phyloP scores from a whole-genome alignment of 805 yeast species.

The Pichia nanzhaoensis region DNA sequence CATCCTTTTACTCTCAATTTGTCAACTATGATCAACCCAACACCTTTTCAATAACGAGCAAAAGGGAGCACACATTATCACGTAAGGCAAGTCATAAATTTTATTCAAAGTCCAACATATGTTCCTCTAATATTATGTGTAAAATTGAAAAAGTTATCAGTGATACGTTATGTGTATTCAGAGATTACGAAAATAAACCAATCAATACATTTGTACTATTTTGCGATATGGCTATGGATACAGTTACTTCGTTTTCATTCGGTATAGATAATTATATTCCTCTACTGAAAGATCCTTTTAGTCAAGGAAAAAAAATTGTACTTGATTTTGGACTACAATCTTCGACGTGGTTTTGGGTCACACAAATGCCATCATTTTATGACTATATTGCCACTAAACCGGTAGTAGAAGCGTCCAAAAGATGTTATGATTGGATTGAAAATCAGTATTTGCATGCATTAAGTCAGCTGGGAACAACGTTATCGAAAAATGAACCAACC shows the following conservation, averaged over 20 bases:
- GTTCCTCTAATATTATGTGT: slow-evolving; percentile 27
- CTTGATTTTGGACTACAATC: slow-evolving; percentile 43
- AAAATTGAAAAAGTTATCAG: slow-evolving; percentile 31
- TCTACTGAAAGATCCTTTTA: slow-evolving; percentile 33
- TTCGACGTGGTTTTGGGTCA: slow-evolving; percentile 60
- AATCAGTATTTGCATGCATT: slow-evolving; percentile 23
- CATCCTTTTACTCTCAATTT: slow-evolving; percentile 53
- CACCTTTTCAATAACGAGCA: slow-evolving; percentile 50
- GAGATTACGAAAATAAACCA: slow-evolving; percentile 20
- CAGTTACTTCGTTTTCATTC: slow-evolving; percentile 52
- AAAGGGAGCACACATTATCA: slow-evolving; percentile 39
- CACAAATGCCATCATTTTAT: slow-evolving; percentile 51
- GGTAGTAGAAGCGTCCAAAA: slow-evolving; percentile 33
- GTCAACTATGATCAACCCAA: slow-evolving; percentile 51
- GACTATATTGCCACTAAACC: slow-evolving; percentile 33
- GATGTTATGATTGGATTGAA: slow-evolving; percentile 41
- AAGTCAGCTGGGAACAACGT: slow-evolving; percentile 13
- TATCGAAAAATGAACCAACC: slow-evolving; percentile 15
- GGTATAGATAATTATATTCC: slow-evolving; percentile 45
- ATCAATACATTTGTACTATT: slow-evolving; percentile 57
- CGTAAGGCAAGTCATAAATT: slow-evolving; percentile 36
- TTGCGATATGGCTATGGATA: slow-evolving; percentile 68
- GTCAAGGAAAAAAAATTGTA: slow-evolving; percentile 36
- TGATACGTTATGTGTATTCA: slow-evolving; percentile 23
- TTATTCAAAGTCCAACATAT: slow-evolving; percentile 40